Percentiles rank a stretch among this genome's conserved stretches.
These are phyloP conservation scores for Bolboschoenus planiculmis DNA, from an alignment of 176 grass and related monocot species.

Conservation along the genomic window DNA sequence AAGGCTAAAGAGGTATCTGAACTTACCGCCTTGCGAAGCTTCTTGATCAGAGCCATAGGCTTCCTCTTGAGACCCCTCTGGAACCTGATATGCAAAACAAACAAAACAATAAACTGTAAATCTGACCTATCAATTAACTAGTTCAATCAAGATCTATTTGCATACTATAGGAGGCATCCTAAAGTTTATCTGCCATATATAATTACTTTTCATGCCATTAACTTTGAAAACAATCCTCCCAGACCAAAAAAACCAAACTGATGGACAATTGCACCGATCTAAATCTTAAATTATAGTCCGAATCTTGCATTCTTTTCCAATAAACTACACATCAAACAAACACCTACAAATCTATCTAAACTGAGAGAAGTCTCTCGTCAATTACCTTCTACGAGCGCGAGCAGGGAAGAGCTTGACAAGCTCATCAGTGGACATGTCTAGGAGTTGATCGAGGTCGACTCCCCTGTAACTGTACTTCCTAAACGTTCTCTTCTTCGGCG, in stretches of 20 bases:
- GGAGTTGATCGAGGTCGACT: slow-evolving; percentile 87
- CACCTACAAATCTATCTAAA: background rate
- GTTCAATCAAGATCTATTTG: background rate
- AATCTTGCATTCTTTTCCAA: background rate
- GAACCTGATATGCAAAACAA: slow-evolving; percentile 39
- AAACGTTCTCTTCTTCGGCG: slow-evolving; percentile 97
- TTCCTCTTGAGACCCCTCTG: slow-evolving; percentile 94
- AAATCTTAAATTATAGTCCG: background rate
- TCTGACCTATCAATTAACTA: background rate
- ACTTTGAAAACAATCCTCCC: background rate
- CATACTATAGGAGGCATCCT: background rate
- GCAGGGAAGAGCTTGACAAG: slow-evolving; percentile 87
- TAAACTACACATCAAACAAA: background rate
- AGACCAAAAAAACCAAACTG: background rate
- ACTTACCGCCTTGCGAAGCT: slow-evolving; percentile 91
- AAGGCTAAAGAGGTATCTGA: background rate
- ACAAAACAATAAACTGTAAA: background rate
- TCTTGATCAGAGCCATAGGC: slow-evolving; percentile 96
- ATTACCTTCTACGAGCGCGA: slow-evolving; percentile 64
- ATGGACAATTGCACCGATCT: background rate
- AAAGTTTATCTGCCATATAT: background rate
- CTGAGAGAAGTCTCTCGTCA: background rate
- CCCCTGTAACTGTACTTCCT: slow-evolving; percentile 97
- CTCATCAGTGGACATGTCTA: slow-evolving; percentile 94
- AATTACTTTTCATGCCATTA: background rate